phyloP scores from a whole-genome alignment of 805 yeast species.

The Suhomyces pyralidae region DNA sequence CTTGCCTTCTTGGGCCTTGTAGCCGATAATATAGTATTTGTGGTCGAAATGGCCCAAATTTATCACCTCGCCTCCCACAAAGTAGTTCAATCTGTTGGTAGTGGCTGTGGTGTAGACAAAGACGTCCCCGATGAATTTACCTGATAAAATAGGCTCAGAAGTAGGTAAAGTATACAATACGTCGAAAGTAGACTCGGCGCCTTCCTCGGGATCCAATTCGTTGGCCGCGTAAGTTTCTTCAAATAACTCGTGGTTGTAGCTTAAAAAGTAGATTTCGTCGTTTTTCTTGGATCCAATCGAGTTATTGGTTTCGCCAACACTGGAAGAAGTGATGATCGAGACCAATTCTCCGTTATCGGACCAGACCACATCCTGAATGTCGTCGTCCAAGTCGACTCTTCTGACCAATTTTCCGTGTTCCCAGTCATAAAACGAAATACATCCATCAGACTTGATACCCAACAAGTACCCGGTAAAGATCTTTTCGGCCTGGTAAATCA shows the following conservation, averaged over 20 bases:
- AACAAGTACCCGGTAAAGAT: conserved; percentile 86
- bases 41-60: conserved; percentile 92
- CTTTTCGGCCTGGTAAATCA: conserved; percentile 71
- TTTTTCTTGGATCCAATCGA: conserved; percentile 35
- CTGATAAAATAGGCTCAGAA: conserved; percentile 74
- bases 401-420: conserved; percentile 79
- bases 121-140: conserved; percentile 97
- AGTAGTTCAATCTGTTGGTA: conserved; percentile 80
- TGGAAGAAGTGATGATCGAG: conserved; percentile 52
- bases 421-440: conserved; percentile 92
- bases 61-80: conserved; percentile 91
- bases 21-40: conserved; percentile 82
- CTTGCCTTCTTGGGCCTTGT: conserved; percentile 84
- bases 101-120: conserved; percentile 85
- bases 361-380: conserved; percentile 83
- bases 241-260: conserved; percentile 66
- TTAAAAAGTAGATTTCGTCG: conserved; percentile 75
- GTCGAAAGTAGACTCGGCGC: conserved; percentile 82
- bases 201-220: conserved; percentile 72
- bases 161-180: conserved; percentile 72
- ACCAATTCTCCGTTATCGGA: conserved; percentile 89
- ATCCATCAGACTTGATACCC: conserved; percentile 80
- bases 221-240: conserved; percentile 59
- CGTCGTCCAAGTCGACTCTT: conserved; percentile 76
- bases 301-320: conserved; percentile 17